Percentiles rank a stretch among this genome's conserved stretches.
Evolutionary conservation across 768 basidiomycete species (phyloP).

Genomic region (Pulveroboletus sp.): DNA sequence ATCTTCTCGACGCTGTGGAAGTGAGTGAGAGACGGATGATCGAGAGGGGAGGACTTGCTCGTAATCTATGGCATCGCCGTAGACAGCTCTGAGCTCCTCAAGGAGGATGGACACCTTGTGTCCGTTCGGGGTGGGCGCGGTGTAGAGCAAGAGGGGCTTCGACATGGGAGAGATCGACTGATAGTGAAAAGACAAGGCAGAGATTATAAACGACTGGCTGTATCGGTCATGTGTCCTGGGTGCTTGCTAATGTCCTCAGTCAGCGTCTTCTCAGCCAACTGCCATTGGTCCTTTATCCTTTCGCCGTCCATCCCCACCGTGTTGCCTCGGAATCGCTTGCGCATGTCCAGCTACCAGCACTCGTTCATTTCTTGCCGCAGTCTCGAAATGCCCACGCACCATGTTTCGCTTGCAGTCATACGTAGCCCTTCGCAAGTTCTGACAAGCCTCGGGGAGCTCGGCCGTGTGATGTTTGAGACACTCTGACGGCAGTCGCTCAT

Average conservation of each 20-base stretch:
- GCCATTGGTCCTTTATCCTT: neutral
- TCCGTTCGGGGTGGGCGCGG: conserved; percentile 56
- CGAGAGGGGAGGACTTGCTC: conserved; percentile 33
- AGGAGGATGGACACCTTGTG: conserved; percentile 46
- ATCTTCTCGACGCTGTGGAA: conserved; percentile 45
- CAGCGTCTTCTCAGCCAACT: neutral
- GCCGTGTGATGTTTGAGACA: conserved; percentile 72
- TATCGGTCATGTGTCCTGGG: conserved; percentile 8
- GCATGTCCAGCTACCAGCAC: conserved; percentile 65
- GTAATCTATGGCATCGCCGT: conserved; percentile 44
- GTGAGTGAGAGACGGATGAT: neutral
- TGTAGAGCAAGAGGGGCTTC: conserved; percentile 31
- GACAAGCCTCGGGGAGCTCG: conserved; percentile 79
- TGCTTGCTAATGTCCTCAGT: conserved; percentile 22
- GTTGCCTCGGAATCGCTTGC: conserved; percentile 77
- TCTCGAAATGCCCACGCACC: conserved; percentile 41
- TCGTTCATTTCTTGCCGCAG: neutral
- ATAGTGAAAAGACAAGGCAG: neutral
- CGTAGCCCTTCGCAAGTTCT: conserved; percentile 70
- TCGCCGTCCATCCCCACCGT: conserved; percentile 45
- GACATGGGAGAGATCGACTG: conserved; percentile 14
- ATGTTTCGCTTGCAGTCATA: conserved; percentile 91
- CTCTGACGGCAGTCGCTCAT: conserved; percentile 75
- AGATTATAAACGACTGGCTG: neutral
- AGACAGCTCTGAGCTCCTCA: conserved; percentile 58